Percentiles rank a stretch among this genome's conserved stretches.
phyloP scores from a whole-genome alignment of 2,329 filamentous ascomycete genomes.

The Raffaelea albimanens region DNA sequence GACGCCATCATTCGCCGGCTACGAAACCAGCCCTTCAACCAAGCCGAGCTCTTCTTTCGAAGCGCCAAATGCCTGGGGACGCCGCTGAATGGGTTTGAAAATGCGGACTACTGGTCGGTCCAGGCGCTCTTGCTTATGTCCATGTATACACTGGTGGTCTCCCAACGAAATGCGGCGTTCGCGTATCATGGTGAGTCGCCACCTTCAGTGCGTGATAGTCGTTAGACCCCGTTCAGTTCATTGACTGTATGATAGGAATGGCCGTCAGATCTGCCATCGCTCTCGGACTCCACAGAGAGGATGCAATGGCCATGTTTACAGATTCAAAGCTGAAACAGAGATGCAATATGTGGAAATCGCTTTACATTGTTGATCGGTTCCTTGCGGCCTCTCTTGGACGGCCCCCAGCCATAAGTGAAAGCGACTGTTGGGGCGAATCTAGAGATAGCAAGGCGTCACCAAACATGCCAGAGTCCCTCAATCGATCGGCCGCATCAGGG shows the following conservation, averaged over 20 bases:
- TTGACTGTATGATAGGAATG: slow-evolving; percentile 35
- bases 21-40: slow-evolving; percentile 34
- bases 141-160: slow-evolving; percentile 52
- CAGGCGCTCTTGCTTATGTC: slow-evolving; percentile 56
- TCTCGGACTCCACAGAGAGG: slow-evolving; percentile 52
- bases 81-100: slow-evolving; percentile 41
- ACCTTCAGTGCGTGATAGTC: neutral
- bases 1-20: slow-evolving; percentile 41
- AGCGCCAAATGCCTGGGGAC: slow-evolving; percentile 45
- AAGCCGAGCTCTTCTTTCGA: slow-evolving; percentile 54
- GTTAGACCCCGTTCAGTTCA: neutral
- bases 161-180: slow-evolving; percentile 54
- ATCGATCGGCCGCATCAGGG: neutral
- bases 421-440: slow-evolving; percentile 47
- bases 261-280: slow-evolving; percentile 54
- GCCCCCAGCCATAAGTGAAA: slow-evolving; percentile 51
- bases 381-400: slow-evolving; percentile 53
- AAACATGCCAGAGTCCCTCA: neutral
- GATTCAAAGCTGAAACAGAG: slow-evolving; percentile 22
- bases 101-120: slow-evolving; percentile 55
- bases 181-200: slow-evolving; percentile 43
- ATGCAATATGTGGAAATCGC: slow-evolving; percentile 52
- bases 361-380: slow-evolving; percentile 57
- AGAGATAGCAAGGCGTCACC: slow-evolving; percentile 16
- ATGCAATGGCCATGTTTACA: slow-evolving; percentile 45